Conservation (phyloP, 2,329 filamentous ascomycete genomes). For the Aspergillus sp. region DNA sequence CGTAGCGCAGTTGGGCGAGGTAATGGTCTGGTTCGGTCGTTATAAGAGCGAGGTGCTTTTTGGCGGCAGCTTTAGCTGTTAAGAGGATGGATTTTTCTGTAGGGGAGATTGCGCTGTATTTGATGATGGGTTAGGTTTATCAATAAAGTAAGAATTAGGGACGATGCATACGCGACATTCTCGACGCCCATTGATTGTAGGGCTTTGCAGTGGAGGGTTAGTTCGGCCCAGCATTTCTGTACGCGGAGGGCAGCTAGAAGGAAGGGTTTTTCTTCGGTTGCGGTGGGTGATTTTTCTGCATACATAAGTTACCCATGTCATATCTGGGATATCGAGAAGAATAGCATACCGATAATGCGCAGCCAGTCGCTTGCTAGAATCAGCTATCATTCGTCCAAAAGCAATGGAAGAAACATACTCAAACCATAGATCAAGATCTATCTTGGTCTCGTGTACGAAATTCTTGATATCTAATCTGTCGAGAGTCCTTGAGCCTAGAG, state of each 20-base stretch:
- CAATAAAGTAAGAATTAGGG: not conserved
- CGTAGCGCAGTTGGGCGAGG: conserved; percentile 46
- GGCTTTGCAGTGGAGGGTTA: conserved; percentile 48
- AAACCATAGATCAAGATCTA: conserved; percentile 47
- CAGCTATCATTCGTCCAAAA: not conserved
- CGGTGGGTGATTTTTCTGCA: conserved; percentile 21
- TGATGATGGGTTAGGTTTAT: not conserved
- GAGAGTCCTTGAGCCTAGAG: conserved; percentile 19
- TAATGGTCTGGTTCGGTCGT: conserved; percentile 42
- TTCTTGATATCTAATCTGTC: conserved; percentile 33
- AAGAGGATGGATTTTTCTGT: conserved; percentile 43
- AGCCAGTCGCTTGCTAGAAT: conserved; percentile 26
- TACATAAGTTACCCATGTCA: not conserved
- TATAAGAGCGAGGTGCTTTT: conserved; percentile 46
- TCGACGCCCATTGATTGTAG: conserved; percentile 44
- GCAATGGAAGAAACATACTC: conserved; percentile 19
- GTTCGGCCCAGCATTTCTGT: conserved; percentile 49
- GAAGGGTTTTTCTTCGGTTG: conserved; percentile 29
- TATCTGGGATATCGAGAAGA: not conserved
- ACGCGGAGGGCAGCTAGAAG: conserved; percentile 44
- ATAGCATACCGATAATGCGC: conserved; percentile 26
- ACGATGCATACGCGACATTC: conserved; percentile 37
- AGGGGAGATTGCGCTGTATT: conserved; percentile 41
- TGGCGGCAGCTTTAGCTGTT: conserved; percentile 47
- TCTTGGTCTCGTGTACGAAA: conserved; percentile 39